Conservation (phyloP, 257 asterid species). For the Striga asiatica region DNA sequence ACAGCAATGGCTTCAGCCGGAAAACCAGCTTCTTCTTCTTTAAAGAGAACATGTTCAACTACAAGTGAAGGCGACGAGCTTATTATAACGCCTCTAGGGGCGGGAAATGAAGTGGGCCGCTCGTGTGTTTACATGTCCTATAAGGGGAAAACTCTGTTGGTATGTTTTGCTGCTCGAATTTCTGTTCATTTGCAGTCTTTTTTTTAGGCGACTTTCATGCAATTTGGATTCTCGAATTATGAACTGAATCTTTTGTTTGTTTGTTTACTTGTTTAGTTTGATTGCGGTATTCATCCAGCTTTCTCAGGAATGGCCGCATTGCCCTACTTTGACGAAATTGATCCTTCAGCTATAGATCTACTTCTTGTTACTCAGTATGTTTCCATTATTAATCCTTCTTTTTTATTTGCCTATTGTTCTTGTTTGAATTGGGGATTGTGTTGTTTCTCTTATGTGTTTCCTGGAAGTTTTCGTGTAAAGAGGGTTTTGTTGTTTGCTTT, state of each 20-base stretch:
- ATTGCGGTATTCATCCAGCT: too few relatives aligned
- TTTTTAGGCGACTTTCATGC: neutral
- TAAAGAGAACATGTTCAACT: constrained; percentile 37
- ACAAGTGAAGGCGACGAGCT: constrained; percentile 80
- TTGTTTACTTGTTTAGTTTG: constrained; percentile 37
- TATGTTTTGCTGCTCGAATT: constrained; percentile 10
- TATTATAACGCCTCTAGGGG: constrained; percentile 82
- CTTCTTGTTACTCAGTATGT: constrained; percentile 89
- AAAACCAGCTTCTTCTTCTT: constrained; percentile 28
- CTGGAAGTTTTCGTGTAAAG: too few relatives aligned
- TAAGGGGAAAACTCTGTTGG: constrained; percentile 88
- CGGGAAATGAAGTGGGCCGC: constrained; percentile 96
- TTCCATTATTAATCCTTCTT: neutral
- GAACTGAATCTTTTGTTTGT: neutral
- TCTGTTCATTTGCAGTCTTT: neutral
- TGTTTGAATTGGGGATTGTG: neutral
- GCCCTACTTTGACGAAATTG: constrained; percentile 96
- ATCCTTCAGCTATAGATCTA: constrained; percentile 73
- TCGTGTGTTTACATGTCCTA: constrained; percentile 83
- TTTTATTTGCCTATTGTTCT: neutral
- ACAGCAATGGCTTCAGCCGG: constrained; percentile 52
- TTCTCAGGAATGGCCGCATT: too few relatives aligned
- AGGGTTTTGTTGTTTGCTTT: too few relatives aligned
- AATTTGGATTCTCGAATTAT: neutral
- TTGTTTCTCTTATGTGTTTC: neutral